Conservation (phyloP, 1,139 yeast genomes). For the Lizanozyma gosingica region DNA sequence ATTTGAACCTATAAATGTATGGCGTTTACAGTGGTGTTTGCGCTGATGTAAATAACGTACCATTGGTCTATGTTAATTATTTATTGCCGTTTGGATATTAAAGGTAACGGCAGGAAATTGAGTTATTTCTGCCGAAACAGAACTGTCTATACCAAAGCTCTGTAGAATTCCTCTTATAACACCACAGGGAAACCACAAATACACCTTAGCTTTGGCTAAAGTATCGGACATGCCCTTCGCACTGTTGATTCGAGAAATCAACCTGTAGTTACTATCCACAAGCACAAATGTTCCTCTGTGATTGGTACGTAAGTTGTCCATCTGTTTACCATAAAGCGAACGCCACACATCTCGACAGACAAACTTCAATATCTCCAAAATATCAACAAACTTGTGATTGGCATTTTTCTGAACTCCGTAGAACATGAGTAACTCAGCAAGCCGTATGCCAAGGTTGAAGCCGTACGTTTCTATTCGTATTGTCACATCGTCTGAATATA, state of each 20-base stretch:
- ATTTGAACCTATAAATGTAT: no score
- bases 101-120: constrained; percentile 62
- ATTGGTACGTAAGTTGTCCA: constrained; percentile 86
- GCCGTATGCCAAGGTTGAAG: constrained; percentile 60
- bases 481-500: constrained; percentile 44
- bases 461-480: constrained; percentile 64
- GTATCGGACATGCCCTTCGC: constrained; percentile 41
- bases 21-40: no score
- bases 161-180: constrained; percentile 70
- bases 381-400: constrained; percentile 42
- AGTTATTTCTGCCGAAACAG: constrained; percentile 59
- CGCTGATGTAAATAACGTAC: no score
- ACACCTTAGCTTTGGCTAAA: constrained; percentile 38
- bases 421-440: constrained; percentile 65
- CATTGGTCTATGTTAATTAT: constrained; percentile 12
- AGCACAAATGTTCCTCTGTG: constrained; percentile 82
- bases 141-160: constrained; percentile 60
- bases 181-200: constrained; percentile 78
- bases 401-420: constrained; percentile 37
- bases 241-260: constrained; percentile 49
- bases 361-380: constrained; percentile 80
- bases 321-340: constrained; percentile 69
- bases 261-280: constrained; percentile 55
- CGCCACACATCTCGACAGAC: constrained; percentile 91
- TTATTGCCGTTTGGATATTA: constrained; percentile 54